These are phyloP conservation scores for Bipolaris zeicola DNA, from an alignment of 2,329 filamentous ascomycete genomes.

Conservation along the genomic window DNA sequence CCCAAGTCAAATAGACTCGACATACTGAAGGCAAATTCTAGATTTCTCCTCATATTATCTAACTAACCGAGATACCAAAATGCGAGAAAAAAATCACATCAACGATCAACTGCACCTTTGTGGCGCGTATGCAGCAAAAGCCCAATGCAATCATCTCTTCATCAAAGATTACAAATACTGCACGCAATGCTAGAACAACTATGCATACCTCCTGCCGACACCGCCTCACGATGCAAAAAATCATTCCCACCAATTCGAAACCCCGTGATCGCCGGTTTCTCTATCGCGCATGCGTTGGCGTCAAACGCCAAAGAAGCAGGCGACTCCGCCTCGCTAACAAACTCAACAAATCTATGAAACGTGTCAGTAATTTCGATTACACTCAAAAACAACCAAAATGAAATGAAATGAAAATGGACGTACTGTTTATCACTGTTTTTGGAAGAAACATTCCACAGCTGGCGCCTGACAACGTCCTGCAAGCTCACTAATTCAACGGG, in stretches of 20 bases:
- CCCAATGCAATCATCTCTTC: not conserved
- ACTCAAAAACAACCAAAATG: not conserved
- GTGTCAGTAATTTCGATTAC: too few species aligned
- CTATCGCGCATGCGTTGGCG: not conserved
- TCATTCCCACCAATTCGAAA: not conserved
- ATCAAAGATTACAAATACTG: not conserved
- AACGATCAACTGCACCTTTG: too few species aligned
- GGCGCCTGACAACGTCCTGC: slow-evolving; percentile 16
- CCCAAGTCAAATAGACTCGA: too few species aligned
- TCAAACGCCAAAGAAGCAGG: not conserved
- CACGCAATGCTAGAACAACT: not conserved
- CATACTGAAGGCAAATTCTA: too few species aligned
- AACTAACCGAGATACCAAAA: too few species aligned
- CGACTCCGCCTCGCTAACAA: not conserved
- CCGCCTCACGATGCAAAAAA: not conserved
- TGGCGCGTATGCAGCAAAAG: too few species aligned
- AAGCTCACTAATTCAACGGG: slow-evolving; percentile 20
- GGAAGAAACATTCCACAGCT: slow-evolving; percentile 7
- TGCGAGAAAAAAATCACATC: too few species aligned
- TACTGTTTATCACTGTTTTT: not conserved
- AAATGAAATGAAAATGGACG: not conserved
- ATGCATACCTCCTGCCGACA: not conserved
- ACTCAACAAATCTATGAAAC: not conserved
- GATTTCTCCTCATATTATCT: too few species aligned
- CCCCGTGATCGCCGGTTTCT: not conserved